Percentiles rank a stretch among this genome's conserved stretches.
phyloP scores from a whole-genome alignment of 2,329 filamentous ascomycete species.

The Sphaerulina populicola region DNA sequence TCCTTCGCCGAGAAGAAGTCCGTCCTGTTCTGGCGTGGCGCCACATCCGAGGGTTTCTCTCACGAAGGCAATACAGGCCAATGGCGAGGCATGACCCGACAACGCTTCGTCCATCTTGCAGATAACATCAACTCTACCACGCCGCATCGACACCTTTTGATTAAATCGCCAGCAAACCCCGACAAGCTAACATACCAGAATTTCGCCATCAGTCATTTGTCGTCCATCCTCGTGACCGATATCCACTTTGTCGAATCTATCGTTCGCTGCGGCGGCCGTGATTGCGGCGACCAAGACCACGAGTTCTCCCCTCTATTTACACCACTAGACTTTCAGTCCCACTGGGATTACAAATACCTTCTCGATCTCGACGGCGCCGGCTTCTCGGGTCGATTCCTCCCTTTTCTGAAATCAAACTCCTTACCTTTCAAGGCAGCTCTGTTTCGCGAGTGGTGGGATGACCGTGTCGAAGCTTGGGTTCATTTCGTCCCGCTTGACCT shows the following conservation, averaged over 20 bases:
- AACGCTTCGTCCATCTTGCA: constrained; percentile 64
- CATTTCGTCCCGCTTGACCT: constrained; percentile 74
- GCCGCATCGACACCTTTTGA: constrained; percentile 49
- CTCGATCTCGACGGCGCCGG: constrained; percentile 62
- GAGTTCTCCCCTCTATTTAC: constrained; percentile 45
- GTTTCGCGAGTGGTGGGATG: constrained; percentile 73
- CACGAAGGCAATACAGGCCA: constrained; percentile 38
- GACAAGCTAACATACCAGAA: constrained; percentile 49
- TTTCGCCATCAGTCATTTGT: constrained; percentile 48
- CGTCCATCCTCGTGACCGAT: constrained; percentile 47
- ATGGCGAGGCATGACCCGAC: constrained; percentile 60
- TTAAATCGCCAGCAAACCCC: constrained; percentile 36
- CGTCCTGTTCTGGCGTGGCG: constrained; percentile 66
- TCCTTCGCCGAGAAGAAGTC: constrained; percentile 56
- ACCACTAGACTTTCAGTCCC: constrained; percentile 46
- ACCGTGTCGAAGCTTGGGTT: constrained; percentile 64
- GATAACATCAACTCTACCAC: constrained; percentile 48
- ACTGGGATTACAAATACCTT: constrained; percentile 61
- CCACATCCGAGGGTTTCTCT: constrained; percentile 50
- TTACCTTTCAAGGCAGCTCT: constrained; percentile 64
- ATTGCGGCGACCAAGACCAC: constrained; percentile 46
- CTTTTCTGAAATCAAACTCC: constrained; percentile 56
- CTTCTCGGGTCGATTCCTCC: constrained; percentile 58
- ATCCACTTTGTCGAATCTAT: constrained; percentile 53
- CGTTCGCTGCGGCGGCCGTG: constrained; percentile 46